phyloP scores from a whole-genome alignment of 108 stramenopile genomes.

The Fragilaria radians region DNA sequence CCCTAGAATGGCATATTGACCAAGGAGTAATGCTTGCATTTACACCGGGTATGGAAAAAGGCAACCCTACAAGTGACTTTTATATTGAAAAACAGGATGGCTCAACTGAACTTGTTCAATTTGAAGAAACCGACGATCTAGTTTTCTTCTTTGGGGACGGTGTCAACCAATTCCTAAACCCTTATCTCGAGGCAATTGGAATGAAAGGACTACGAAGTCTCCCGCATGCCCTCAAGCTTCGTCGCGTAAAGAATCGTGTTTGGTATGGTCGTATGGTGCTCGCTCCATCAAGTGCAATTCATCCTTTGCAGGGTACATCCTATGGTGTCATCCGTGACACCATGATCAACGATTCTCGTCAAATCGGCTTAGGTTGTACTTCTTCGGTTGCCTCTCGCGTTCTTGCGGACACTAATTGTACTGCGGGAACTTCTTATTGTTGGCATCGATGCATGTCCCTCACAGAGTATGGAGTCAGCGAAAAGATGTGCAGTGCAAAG shows the following conservation, averaged over 20 bases:
- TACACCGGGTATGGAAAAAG: slow-evolving; percentile 39
- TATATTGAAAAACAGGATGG: slow-evolving; percentile 39
- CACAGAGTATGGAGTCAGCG: slow-evolving; percentile 31
- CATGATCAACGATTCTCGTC: too few relatives aligned
- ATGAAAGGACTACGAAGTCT: slow-evolving; percentile 40
- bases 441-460: slow-evolving; percentile 73
- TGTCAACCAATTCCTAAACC: slow-evolving; percentile 62
- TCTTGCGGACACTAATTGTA: slow-evolving; percentile 32
- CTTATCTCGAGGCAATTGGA: slow-evolving; percentile 7
- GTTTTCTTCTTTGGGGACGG: slow-evolving; percentile 82
- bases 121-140: slow-evolving; percentile 48
- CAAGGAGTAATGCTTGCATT: slow-evolving; percentile 78
- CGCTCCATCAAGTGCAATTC: slow-evolving; percentile 55
- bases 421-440: slow-evolving; percentile 55
- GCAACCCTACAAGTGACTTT: slow-evolving; percentile 13
- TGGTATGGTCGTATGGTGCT: slow-evolving; percentile 88
- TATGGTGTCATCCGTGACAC: slow-evolving; percentile 52
- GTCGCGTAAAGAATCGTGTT: slow-evolving; percentile 30
- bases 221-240: slow-evolving; percentile 53
- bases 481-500: slow-evolving; percentile 42
- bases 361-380: slow-evolving; percentile 35
- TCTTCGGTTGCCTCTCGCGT: slow-evolving; percentile 26
- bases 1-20: slow-evolving; percentile 70
- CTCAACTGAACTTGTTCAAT: slow-evolving; percentile 31
- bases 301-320: slow-evolving; percentile 26